phyloP scores from a whole-genome alignment of 805 yeast genomes.

The Saturnispora kantuleensis region DNA sequence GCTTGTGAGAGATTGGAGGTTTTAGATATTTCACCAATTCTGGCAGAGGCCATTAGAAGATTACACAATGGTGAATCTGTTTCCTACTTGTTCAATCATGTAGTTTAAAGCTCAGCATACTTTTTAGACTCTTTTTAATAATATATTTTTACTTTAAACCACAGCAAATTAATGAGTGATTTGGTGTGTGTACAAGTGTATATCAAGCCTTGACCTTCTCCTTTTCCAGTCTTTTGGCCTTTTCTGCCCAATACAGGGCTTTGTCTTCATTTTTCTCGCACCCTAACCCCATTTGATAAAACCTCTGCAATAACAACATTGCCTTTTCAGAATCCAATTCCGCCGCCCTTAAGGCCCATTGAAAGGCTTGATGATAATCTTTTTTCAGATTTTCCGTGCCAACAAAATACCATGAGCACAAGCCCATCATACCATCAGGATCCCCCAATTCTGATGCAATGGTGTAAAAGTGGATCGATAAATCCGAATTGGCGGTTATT shows the following conservation, averaged over 20 bases:
- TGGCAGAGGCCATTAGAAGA: slow-evolving; percentile 92
- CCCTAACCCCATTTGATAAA: slow-evolving; percentile 82
- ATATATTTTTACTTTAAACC: no score
- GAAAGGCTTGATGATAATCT: slow-evolving; percentile 80
- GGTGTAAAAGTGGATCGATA: slow-evolving; percentile 87
- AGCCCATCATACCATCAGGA: slow-evolving; percentile 78
- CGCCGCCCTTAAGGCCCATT: slow-evolving; percentile 91
- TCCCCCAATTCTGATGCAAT: slow-evolving; percentile 86
- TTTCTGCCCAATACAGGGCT: slow-evolving; percentile 66
- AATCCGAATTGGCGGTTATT: slow-evolving; percentile 67
- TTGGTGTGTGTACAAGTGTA: neutral
- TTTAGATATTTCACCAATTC: slow-evolving; percentile 74
- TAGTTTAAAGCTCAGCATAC: slow-evolving; percentile 6
- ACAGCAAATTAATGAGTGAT: neutral
- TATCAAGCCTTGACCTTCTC: neutral
- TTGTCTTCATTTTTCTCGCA: slow-evolving; percentile 46
- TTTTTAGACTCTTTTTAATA: no score
- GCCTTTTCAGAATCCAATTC: slow-evolving; percentile 66
- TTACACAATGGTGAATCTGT: slow-evolving; percentile 95
- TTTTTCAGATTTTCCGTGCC: slow-evolving; percentile 81
- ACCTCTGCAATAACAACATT: slow-evolving; percentile 75
- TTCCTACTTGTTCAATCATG: slow-evolving; percentile 73
- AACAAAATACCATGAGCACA: slow-evolving; percentile 94
- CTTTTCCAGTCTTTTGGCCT: slow-evolving; percentile 43
- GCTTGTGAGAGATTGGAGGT: slow-evolving; percentile 62